phyloP scores from a whole-genome alignment of 176 grass and related monocot species.

The Hordeum marinum region DNA sequence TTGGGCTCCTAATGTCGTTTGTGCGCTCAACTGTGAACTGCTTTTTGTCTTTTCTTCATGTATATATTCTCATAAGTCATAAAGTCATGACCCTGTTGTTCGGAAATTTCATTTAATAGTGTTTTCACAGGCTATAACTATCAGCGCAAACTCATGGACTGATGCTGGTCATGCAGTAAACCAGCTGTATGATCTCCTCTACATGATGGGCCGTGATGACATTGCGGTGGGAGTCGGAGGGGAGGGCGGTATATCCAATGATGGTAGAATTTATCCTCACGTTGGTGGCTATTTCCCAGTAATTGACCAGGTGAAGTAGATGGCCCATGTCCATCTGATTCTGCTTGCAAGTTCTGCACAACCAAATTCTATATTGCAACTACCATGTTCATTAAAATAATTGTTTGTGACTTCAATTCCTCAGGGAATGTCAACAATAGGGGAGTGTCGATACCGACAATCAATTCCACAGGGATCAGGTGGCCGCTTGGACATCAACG shows the following conservation, averaged over 20 bases:
- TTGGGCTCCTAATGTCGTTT: not conserved
- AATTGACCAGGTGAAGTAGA: slow-evolving; percentile 45
- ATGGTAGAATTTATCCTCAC: slow-evolving; percentile 48
- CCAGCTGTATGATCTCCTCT: slow-evolving; percentile 63
- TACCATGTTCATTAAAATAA: not conserved
- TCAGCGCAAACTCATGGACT: slow-evolving; percentile 51
- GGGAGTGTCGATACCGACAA: slow-evolving; percentile 57
- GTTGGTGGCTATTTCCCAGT: slow-evolving; percentile 63
- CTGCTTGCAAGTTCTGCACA: not conserved
- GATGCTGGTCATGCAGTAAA: slow-evolving; percentile 72
- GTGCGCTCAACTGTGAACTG: not conserved
- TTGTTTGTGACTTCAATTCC: not conserved
- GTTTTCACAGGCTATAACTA: slow-evolving; percentile 48
- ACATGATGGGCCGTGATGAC: slow-evolving; percentile 77
- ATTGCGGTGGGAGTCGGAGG: slow-evolving; percentile 58
- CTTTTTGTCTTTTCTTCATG: not conserved
- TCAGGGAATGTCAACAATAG: slow-evolving; percentile 55
- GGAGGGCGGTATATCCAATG: slow-evolving; percentile 61
- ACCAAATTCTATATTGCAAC: not conserved
- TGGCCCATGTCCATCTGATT: not conserved
- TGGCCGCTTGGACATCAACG: slow-evolving; percentile 48
- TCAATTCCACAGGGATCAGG: slow-evolving; percentile 47
- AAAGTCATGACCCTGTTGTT: not conserved
- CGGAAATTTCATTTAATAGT: not conserved
- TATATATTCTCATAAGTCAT: not conserved